Base-by-base conservation (phyloP, 2,329 filamentous ascomycete species). In the Aureobasidium subglaciale region DNA sequence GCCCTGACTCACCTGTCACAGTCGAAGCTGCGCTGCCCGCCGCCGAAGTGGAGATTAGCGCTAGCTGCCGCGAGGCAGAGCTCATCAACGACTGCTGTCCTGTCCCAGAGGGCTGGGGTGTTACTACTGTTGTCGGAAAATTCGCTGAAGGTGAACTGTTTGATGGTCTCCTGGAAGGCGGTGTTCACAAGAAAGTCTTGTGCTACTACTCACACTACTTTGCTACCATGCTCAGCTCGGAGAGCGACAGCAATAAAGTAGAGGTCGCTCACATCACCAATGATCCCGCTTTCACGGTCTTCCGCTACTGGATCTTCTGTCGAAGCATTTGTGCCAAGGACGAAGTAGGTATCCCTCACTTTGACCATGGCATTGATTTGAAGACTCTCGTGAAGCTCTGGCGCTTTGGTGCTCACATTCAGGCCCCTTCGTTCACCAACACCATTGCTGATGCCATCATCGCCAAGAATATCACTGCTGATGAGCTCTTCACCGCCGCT, bases 341-440 rank as follows among this genome's bases (percentile, higher is more conserved):
- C 11, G 6, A 5, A 18, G 15, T n/a, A 6, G 37, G 16, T 11
- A 20, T 9, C n/a, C 3, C 13, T 3, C 6, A n/a, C 8, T 9
- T 18, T 5, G 13, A 34, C 49, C 1, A 5, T 7, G 15, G 34
- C 37, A 42, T 42, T 10, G 20, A 35, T 11, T n/a, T 54, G 9
- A 42, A 42, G 50, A 35, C 29, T 13, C 50, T 54, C 4, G 29
- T 54, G 8, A 25, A 27, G 15, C 50, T 54, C 29, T 54, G 50
- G 50, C 37, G 50, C 27, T 54, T 54, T 11, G 50, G 11, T 27
- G 50, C 50, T 35, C 50, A 29, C 10, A 35, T 54, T 2, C 50
- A 54, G 38, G 50, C 50, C 9, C 50, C 50, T 10, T 3, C 43
- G 10, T 54, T 54, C n/a, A 29, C 50, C 27, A 54, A 54, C 37